Evolutionary conservation across 352 stramenopile genomes (phyloP).

Genomic region (Globisporangium cederbergense): DNA sequence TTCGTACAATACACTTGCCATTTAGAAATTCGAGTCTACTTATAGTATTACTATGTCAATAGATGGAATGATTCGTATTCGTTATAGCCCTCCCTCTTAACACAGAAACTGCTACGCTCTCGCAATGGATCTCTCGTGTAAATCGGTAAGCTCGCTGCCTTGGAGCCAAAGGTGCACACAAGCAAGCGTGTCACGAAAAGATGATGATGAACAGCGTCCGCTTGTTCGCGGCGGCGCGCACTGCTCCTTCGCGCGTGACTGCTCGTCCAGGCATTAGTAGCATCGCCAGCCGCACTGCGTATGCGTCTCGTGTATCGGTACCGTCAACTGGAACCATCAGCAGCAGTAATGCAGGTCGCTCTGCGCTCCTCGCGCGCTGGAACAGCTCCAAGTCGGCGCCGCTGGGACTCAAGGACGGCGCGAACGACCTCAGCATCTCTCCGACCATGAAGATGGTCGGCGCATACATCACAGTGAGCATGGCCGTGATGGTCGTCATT

Average conservation of each 20-base stretch:
- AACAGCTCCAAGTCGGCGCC: conserved; percentile 23
- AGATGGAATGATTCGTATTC: too few species aligned
- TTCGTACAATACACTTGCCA: too few species aligned
- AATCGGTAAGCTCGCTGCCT: too few species aligned
- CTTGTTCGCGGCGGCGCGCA: conserved; percentile 1
- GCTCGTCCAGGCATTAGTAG: background rate
- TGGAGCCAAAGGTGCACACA: background rate
- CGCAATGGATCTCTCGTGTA: too few species aligned
- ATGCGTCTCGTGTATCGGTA: background rate
- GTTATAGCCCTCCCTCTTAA: too few species aligned
- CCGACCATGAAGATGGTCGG: conserved; percentile 53
- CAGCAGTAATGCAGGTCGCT: background rate
- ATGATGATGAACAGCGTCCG: conserved; percentile 1
- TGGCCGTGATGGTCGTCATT: conserved; percentile 53
- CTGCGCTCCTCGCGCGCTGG: conserved; percentile 9
- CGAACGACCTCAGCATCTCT: conserved; percentile 27
- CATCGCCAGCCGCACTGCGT: background rate
- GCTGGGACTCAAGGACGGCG: conserved; percentile 45
- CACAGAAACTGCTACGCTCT: too few species aligned
- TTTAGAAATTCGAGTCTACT: too few species aligned
- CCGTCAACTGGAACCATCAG: background rate
- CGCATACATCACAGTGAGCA: conserved; percentile 50
- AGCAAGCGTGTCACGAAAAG: too few species aligned
- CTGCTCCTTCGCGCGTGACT: background rate
- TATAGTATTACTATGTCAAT: too few species aligned